These are phyloP conservation scores for Filobasidium floriforme DNA, from an alignment of 768 basidiomycete genomes.

Conservation along the genomic window DNA sequence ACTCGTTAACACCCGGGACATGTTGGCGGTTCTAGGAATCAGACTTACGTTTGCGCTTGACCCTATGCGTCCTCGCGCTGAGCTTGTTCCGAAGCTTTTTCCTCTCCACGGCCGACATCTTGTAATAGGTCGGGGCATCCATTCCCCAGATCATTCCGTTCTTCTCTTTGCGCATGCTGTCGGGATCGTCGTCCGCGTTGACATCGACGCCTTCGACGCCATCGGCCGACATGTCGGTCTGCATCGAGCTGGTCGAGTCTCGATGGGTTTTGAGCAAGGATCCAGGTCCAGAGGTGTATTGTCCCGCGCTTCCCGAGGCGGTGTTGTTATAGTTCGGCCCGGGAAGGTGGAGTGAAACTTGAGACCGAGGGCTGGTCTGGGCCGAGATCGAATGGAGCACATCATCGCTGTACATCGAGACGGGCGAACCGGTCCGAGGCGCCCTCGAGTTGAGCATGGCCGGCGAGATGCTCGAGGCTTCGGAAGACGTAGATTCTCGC, in stretches of 20 bases:
- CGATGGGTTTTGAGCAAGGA: not conserved
- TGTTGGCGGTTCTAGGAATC: not conserved
- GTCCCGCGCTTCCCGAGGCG: not conserved
- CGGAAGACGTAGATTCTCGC: not conserved
- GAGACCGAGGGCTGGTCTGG: conserved; percentile 6
- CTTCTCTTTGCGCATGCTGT: conserved; percentile 31
- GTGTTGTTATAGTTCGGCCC: conserved; percentile 7
- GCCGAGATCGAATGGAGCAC: conserved; percentile 6
- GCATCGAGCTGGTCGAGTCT: not conserved
- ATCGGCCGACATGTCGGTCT: conserved; percentile 14
- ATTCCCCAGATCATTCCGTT: conserved; percentile 46
- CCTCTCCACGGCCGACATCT: conserved; percentile 37
- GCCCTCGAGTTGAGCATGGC: not conserved
- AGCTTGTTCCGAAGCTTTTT: conserved; percentile 43
- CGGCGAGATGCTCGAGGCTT: conserved; percentile 2
- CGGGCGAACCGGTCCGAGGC: not conserved
- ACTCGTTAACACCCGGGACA: not conserved
- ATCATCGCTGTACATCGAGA: not conserved
- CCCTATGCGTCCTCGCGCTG: conserved; percentile 42
- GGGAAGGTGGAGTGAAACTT: not conserved
- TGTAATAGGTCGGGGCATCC: conserved; percentile 40
- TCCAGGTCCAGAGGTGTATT: conserved; percentile 1
- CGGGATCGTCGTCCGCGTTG: conserved; percentile 33
- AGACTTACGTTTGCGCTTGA: conserved; percentile 41
- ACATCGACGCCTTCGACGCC: conserved; percentile 31